Base-by-base conservation (phyloP, 306 rosid species). In the Cucurbita ficifolia region DNA sequence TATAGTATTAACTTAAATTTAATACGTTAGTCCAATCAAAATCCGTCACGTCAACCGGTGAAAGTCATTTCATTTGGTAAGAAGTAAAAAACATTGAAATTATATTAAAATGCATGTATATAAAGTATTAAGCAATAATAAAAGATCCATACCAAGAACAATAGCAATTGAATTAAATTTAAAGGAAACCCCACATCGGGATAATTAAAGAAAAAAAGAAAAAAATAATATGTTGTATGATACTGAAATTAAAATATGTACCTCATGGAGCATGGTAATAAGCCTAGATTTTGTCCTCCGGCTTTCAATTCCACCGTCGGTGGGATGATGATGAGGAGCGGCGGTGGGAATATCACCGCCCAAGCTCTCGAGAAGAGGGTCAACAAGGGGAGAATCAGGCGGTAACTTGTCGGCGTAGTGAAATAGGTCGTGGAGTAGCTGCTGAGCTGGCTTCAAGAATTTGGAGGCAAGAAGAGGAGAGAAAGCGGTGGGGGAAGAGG, bases 241-340 rank as follows among this genome's bases (percentile, higher is more conserved):
- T 58, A 2, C n/a, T 18, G 1, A 18, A 24, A 24, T 10, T 11
- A 56, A 11, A 45, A 63, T 0, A 62, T 4, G 10, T 83, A 90
- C 97, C 97, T 88, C 97, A 68, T 88, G 86, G 3, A 90, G 96
- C 92, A 90, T 83, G 22, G 87, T 79, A 73, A 88, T 77, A 43
- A 90, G 75, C 72, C 88, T 81, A 0, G 92, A 87, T 76, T 88
- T 88, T 59, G 79, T 87, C 43, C 76, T 79, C 58, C 87, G 74
- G 64, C 73, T 64, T 35, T 85, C 90, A 16, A 71, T 76, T 0
- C 79, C 82, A 21, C 80, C n/a, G 1, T 5, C 55, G 39, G 18
- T 29, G 33, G 33, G 33, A 3, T 29, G 0, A 29, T 29, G 33
- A 29, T 29, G 33, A 29, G 2, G 33, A 29, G 33, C 10, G 43